Base-by-base conservation (phyloP, 352 stramenopile species). In the Phytopythium delawarense region DNA sequence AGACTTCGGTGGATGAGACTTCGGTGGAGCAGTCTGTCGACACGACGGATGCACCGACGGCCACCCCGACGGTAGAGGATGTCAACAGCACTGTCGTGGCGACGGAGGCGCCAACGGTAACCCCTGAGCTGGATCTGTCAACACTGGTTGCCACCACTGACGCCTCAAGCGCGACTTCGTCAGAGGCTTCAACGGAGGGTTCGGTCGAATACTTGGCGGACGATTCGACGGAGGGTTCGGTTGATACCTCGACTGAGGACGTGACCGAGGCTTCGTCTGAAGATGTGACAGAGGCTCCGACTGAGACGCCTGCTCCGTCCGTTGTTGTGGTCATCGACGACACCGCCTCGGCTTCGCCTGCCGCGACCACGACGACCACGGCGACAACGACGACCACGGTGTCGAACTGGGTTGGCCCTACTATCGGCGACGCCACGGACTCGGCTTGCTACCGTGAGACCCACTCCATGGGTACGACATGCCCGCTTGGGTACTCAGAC, bases 391-490 rank as follows among this genome's bases (percentile, higher is more conserved):
- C 4, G 11, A 32, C 25, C 12, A 3, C 57, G 7, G 49, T 75
- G 20, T 62, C 55, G 32, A 79, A 79, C 49, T 79, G 72, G 72
- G 61, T 79, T 9, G 66, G 64, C 16, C 45, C 59, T 54, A 1
- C 57, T 59, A 21, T 55, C 51, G 18, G 39, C 50, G 4, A 71
- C 65, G 18, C 59, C 2, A 66, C 62, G 6, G 71, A 84, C 53
- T 52, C 63, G 35, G 69, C 73, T 4, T 87, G 79, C 54, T 89
- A 87, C 62, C 75, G 79, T 20, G 79, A 84, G 62, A 79, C 68
- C 1, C 64, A 78, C 59, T 60, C 64, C n/a, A 61, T 46, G 40
- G 75, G 65, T 7, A 74, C 67, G 12, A 63, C 59, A 1, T 89
- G 79, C 53, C 66, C 75, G 2, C 57, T 61, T 8, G 76, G 78